Base-by-base conservation (phyloP, 495 filamentous ascomycete genomes). In the Podospora fimiseda region DNA sequence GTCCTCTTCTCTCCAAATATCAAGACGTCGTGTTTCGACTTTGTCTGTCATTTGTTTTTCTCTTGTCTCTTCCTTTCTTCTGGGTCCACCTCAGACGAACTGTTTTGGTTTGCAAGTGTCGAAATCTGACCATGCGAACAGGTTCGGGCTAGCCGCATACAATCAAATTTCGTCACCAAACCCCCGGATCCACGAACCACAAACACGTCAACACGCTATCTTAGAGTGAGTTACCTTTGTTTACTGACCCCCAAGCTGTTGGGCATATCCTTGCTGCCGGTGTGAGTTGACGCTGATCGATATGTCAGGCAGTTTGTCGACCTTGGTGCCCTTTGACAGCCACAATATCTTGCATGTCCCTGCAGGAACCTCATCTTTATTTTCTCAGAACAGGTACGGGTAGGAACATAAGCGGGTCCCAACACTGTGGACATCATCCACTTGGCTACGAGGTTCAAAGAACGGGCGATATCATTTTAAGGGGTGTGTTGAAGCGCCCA, bases 101-200 rank as follows among this genome's bases (percentile, higher is more conserved):
- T 44, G 53, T 50, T 52, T 64, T 56, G 63, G 63, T 65, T 69
- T 74, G 69, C 69, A 69, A 62, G 56, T 50, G 21, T 57, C 68
- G 62, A 68, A 59, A 62, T 52, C 55, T 44, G 61, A 60, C 60
- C 60, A 69, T 70, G 68, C 70, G 69, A 75, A 75, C 72, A 74
- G 71, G 68, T 73, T 73, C 68, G 62, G 74, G 74, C 63, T 74
- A 69, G 63, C 70, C 70, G 72, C 74, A 75, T 72, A 67, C 66
- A 58, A 69, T 63, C 65, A 57, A 65, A 59, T 58, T 50, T 60
- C 52, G 58, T 57, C 49, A 55, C 57, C 57, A 51, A 46, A 43
- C 52, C 44, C 38, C 51, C 51, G 51, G 55, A 27, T 43, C 58
- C 53, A 55, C 58, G 48, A 60, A 53, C 56, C 52, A 52, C 21